These are phyloP conservation scores for Solanum etuberosum DNA, from an alignment of 257 asterid genomes.

Conservation along the genomic window DNA sequence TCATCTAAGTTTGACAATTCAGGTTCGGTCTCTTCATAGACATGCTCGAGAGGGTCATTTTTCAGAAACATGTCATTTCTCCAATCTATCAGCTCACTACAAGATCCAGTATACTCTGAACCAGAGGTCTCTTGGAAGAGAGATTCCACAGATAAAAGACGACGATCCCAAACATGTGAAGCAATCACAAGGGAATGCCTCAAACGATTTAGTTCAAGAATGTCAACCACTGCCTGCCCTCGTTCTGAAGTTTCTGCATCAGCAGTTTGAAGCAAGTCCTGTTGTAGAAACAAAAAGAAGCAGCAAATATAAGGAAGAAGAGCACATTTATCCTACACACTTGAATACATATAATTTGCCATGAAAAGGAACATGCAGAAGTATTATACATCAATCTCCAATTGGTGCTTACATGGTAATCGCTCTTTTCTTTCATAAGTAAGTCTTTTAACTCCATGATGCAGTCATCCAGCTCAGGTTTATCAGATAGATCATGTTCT, in stretches of 20 bases:
- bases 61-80: conserved; percentile 13
- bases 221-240: conserved; percentile 32
- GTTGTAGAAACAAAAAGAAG: conserved; percentile 1
- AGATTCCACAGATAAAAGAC: conserved; percentile 42
- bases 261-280: conserved; percentile 46
- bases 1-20: conserved; percentile 21
- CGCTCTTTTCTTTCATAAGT: conserved; percentile 37
- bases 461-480: conserved; percentile 34
- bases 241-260: conserved; percentile 15
- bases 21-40: conserved; percentile 18
- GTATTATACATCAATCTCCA: neutral
- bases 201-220: conserved; percentile 71
- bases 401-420: conserved; percentile 41
- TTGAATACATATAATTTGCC: neutral
- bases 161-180: conserved; percentile 63
- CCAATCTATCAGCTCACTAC: conserved; percentile 11
- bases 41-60: conserved; percentile 18
- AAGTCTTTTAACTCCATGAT: conserved; percentile 44
- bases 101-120: conserved; percentile 15
- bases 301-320: neutral
- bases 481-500: conserved; percentile 36
- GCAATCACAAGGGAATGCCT: conserved; percentile 57
- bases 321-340: neutral
- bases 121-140: conserved; percentile 35
- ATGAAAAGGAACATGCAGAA: neutral